phyloP scores from a whole-genome alignment of 2,329 filamentous ascomycete species.

The Thielaviopsis euricoi region DNA sequence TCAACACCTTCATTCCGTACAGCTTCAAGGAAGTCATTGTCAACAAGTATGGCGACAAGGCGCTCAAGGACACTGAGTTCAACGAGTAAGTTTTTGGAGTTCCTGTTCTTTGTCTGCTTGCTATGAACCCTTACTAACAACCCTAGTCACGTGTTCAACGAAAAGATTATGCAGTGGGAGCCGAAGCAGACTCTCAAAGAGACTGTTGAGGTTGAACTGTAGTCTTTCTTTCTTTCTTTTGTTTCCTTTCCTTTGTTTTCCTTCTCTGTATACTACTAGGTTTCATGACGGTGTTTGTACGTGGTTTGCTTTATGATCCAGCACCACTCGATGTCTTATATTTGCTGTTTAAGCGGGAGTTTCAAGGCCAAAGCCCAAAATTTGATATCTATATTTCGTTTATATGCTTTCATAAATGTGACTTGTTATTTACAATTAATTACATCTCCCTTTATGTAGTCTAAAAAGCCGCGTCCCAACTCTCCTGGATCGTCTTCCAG shows the following conservation, averaged over 20 bases:
- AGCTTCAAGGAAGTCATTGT: conserved; percentile 40
- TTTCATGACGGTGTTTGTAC: neutral
- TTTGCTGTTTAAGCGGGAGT: neutral
- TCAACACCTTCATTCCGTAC: conserved; percentile 48
- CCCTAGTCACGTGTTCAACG: conserved; percentile 25
- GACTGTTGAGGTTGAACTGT: conserved; percentile 4
- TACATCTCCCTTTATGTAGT: neutral
- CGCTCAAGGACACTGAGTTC: conserved; percentile 33
- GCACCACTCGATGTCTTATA: neutral
- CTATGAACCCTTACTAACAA: conserved; percentile 8
- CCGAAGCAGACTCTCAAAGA: conserved; percentile 1
- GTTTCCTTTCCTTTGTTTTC: neutral
- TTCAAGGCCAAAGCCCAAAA: too few relatives aligned
- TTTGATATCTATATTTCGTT: neutral
- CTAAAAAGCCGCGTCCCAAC: conserved; percentile 5
- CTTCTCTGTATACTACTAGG: neutral
- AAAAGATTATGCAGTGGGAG: conserved; percentile 21
- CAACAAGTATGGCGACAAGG: conserved; percentile 37
- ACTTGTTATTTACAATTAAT: neutral
- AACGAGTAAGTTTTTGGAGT: conserved; percentile 28
- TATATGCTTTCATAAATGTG: neutral
- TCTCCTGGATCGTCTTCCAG: conserved; percentile 25
- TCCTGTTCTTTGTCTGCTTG: too few relatives aligned
- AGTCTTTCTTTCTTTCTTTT: neutral
- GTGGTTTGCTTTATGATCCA: neutral